Evolutionary conservation across 78 protist genomes (phyloP).

Genomic region (Ministeria vibrans): DNA sequence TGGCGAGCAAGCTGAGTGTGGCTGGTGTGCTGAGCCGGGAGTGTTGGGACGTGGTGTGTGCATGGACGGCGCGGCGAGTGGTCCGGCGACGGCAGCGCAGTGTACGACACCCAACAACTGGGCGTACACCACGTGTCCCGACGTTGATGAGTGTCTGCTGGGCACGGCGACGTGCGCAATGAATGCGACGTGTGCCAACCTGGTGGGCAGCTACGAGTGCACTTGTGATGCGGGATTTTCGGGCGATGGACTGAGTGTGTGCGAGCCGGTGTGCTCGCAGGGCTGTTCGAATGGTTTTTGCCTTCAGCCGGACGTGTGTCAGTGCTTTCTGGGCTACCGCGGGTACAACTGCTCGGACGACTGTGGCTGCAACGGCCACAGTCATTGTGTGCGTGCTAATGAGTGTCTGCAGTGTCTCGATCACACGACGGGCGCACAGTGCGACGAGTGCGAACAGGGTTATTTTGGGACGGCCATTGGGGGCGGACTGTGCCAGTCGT

Average conservation of each 20-base stretch:
- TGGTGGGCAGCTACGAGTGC: background rate
- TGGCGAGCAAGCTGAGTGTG: background rate
- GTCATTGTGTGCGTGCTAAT: background rate
- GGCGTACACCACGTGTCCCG: background rate
- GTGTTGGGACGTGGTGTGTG: background rate
- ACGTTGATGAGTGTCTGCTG: background rate
- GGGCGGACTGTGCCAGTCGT: background rate
- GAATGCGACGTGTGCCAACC: background rate
- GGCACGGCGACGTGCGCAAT: background rate
- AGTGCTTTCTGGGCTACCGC: background rate
- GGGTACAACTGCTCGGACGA: background rate
- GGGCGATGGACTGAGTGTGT: background rate
- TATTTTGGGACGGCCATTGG: background rate
- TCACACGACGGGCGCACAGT: background rate
- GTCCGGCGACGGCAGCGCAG: background rate
- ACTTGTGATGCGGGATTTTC: background rate
- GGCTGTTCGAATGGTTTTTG: background rate
- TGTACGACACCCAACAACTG: background rate
- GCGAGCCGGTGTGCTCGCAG: background rate
- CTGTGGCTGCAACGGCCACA: conserved; percentile 14
- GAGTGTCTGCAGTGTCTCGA: background rate
- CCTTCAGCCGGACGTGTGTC: background rate
- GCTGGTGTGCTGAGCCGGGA: background rate
- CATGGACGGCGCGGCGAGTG: background rate
- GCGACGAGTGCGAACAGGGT: background rate